Conservation (phyloP, 2,329 filamentous ascomycete genomes). For the Epichloe bromicola region DNA sequence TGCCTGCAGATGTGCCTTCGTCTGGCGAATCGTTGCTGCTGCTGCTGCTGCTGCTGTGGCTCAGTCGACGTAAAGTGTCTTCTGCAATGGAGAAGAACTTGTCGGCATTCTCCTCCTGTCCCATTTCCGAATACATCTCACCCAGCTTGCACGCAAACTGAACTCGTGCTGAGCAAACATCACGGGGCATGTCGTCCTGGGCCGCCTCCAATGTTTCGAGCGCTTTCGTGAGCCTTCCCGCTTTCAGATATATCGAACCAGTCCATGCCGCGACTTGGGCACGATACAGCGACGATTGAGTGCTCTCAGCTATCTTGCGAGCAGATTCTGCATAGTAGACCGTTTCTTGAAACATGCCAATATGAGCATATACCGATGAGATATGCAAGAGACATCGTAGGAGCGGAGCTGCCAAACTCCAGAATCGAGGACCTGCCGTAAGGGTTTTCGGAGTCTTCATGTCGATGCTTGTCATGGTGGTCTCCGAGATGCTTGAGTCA, state of each 20-base stretch:
- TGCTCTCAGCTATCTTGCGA: slow-evolving; percentile 58
- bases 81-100: slow-evolving; percentile 37
- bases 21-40: slow-evolving; percentile 1
- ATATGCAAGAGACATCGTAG: slow-evolving; percentile 61
- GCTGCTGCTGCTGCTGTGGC: slow-evolving; percentile 14
- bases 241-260: slow-evolving; percentile 41
- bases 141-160: slow-evolving; percentile 41
- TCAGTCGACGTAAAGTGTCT: slow-evolving; percentile 24
- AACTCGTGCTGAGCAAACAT: slow-evolving; percentile 22
- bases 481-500: slow-evolving; percentile 17
- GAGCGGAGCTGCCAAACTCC: slow-evolving; percentile 64
- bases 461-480: slow-evolving; percentile 16
- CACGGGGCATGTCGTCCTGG: slow-evolving; percentile 34
- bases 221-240: slow-evolving; percentile 47
- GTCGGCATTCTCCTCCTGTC: slow-evolving; percentile 29
- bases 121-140: slow-evolving; percentile 38
- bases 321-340: slow-evolving; percentile 80
- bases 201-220: slow-evolving; percentile 40
- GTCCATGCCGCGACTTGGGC: slow-evolving; percentile 42
- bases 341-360: slow-evolving; percentile 80
- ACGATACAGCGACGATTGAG: slow-evolving; percentile 46
- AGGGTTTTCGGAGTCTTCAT: slow-evolving; percentile 10
- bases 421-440: slow-evolving; percentile 50
- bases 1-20: slow-evolving; percentile 4
- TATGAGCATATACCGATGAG: slow-evolving; percentile 65